These are phyloP conservation scores for Hypoxylon rickii DNA, from an alignment of 495 filamentous ascomycete genomes.

Conservation along the genomic window DNA sequence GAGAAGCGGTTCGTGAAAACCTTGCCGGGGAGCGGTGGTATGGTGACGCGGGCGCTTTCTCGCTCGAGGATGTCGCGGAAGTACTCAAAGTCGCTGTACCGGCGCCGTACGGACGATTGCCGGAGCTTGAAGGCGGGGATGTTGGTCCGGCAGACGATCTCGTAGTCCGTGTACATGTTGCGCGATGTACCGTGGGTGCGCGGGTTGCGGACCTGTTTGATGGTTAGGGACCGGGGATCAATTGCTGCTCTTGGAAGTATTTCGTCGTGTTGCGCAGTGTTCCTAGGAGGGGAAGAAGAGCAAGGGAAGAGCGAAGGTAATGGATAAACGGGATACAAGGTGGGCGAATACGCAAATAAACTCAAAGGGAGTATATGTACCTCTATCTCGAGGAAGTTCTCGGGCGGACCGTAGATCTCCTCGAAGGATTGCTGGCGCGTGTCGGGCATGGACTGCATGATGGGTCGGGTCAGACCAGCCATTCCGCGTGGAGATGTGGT, in stretches of 20 bases:
- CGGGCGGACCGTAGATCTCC: constrained; percentile 97
- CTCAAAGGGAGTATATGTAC: constrained; percentile 52
- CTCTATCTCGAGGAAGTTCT: constrained; percentile 99
- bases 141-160: constrained; percentile 95
- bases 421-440: constrained; percentile 93
- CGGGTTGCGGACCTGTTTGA: constrained; percentile 83
- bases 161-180: constrained; percentile 98
- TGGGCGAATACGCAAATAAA: too few species aligned
- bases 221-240: constrained; percentile 1
- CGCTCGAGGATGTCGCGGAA: constrained; percentile 98
- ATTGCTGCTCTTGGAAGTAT: too few species aligned
- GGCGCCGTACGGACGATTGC: constrained; percentile 81
- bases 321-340: too few species aligned
- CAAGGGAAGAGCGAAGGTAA: not conserved
- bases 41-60: constrained; percentile 90
- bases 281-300: not conserved
- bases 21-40: constrained; percentile 94
- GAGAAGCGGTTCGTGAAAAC: constrained; percentile 98
- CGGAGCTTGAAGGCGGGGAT: constrained; percentile 96
- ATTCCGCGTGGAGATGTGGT: constrained; percentile 38
- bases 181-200: constrained; percentile 94
- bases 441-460: constrained; percentile 82
- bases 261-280: constrained; percentile 16
- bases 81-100: constrained; percentile 97
- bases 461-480: constrained; percentile 55